These are phyloP conservation scores for Pichia sp. DNA, from an alignment of 1,139 yeast species.

Conservation along the genomic window DNA sequence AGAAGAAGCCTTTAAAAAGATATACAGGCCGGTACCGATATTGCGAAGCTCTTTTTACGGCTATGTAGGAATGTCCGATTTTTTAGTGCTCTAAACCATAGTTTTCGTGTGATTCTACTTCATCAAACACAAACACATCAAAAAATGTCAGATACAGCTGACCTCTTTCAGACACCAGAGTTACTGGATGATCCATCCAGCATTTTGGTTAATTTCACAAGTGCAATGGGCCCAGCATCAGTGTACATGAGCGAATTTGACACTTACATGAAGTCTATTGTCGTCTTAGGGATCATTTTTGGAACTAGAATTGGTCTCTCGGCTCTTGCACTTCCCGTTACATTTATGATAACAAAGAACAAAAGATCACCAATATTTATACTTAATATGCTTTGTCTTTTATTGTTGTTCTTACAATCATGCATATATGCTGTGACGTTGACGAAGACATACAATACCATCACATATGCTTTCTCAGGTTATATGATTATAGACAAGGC, in stretches of 20 bases:
- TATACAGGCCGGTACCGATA: too few relatives aligned
- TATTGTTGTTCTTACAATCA: slow-evolving; percentile 50
- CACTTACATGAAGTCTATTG: slow-evolving; percentile 23
- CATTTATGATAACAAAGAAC: slow-evolving; percentile 37
- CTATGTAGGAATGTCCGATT: too few relatives aligned
- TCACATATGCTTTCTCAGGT: slow-evolving; percentile 47
- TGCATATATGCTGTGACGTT: slow-evolving; percentile 49
- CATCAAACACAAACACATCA: too few relatives aligned
- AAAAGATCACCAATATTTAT: slow-evolving; percentile 62
- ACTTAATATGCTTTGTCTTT: slow-evolving; percentile 54
- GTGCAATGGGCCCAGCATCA: slow-evolving; percentile 25
- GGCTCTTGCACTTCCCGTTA: slow-evolving; percentile 32
- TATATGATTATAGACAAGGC: slow-evolving; percentile 30
- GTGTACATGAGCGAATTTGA: slow-evolving; percentile 34
- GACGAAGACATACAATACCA: slow-evolving; percentile 43
- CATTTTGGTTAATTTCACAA: slow-evolving; percentile 28
- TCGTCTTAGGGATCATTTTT: slow-evolving; percentile 33
- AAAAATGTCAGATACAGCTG: slow-evolving; percentile 1
- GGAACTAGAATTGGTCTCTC: slow-evolving; percentile 42
- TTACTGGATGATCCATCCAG: slow-evolving; percentile 18
- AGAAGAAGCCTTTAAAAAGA: too few relatives aligned
- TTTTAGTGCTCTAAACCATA: too few relatives aligned
- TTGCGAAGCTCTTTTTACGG: too few relatives aligned
- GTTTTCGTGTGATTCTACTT: too few relatives aligned
- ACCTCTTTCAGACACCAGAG: neutral